A percentile compares a stretch with the other conserved stretches of the same genome.
Conservation (phyloP, 2,329 filamentous ascomycete genomes). For the Hypoxylon sp. region DNA sequence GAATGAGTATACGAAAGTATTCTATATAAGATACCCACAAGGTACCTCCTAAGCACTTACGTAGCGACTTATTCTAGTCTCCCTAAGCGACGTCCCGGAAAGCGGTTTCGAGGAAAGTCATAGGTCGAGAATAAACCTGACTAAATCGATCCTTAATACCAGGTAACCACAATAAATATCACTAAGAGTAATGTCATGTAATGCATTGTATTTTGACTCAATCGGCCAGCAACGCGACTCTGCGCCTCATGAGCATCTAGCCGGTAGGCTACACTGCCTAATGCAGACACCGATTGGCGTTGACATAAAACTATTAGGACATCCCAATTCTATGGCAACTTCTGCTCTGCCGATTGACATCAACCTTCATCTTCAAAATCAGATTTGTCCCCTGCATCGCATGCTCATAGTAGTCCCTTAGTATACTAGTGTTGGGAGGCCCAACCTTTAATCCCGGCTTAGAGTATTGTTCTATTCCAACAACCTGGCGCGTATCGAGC, state of each 20-base stretch:
- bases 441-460: conserved; percentile 16
- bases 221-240: conserved; percentile 3
- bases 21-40: background rate
- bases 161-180: background rate
- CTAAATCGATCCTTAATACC: background rate
- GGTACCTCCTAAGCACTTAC: too few relatives aligned
- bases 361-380: conserved; percentile 11
- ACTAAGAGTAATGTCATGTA: background rate
- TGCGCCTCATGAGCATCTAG: background rate
- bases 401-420: background rate
- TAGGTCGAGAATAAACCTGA: background rate
- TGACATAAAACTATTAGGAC: conserved; percentile 2
- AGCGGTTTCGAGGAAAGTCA: background rate
- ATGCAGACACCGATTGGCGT: conserved; percentile 1
- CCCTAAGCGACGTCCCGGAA: background rate
- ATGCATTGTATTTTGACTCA: conserved; percentile 4
- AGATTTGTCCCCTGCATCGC: conserved; percentile 10
- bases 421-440: conserved; percentile 18
- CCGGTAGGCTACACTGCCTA: conserved; percentile 15
- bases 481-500: conserved; percentile 14
- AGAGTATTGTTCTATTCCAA: conserved; percentile 37
- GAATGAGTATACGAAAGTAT: background rate
- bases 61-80: too few relatives aligned
- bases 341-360: background rate
- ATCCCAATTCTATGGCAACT: conserved; percentile 11